A percentile compares a stretch with the other conserved stretches of the same genome.
Conservation (phyloP, 306 rosid genomes). For the Inga laurina region DNA sequence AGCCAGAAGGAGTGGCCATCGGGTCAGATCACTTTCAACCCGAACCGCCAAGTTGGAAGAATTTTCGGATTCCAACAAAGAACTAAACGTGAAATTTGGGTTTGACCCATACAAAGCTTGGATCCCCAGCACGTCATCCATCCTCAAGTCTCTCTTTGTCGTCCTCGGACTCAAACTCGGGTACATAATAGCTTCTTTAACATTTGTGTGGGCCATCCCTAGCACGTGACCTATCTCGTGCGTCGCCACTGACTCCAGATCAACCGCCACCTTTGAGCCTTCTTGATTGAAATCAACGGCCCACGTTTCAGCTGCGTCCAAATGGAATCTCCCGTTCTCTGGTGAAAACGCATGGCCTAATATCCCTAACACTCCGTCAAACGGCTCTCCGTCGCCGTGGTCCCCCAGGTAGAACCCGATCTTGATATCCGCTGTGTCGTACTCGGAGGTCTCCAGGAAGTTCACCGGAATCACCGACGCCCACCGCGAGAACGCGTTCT, state of each 20-base stretch:
- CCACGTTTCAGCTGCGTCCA: conserved; percentile 63
- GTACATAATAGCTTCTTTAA: conserved; percentile 62
- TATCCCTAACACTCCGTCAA: conserved; percentile 65
- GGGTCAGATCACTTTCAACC: not conserved
- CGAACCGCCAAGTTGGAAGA: conserved; percentile 37
- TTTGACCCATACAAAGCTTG: conserved; percentile 68
- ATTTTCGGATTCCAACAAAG: conserved; percentile 43
- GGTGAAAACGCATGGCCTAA: conserved; percentile 72
- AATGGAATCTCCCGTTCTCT: conserved; percentile 61
- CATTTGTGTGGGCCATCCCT: conserved; percentile 59
- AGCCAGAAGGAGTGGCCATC: not conserved
- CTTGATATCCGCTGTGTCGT: conserved; percentile 42
- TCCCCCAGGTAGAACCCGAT: conserved; percentile 62
- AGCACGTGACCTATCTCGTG: conserved; percentile 79
- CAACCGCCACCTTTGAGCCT: conserved; percentile 60
- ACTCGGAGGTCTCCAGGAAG: conserved; percentile 34
- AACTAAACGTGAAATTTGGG: conserved; percentile 61
- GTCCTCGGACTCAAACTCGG: conserved; percentile 67
- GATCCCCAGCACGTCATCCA: conserved; percentile 65
- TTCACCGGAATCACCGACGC: conserved; percentile 62
- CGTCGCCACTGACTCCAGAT: conserved; percentile 72
- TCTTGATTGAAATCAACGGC: conserved; percentile 55
- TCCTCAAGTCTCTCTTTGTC: conserved; percentile 46
- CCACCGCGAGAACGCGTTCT: conserved; percentile 60
- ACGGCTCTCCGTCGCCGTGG: conserved; percentile 71